Conservation (phyloP, 106 monocot species). For the Narthecium ossifragum region DNA sequence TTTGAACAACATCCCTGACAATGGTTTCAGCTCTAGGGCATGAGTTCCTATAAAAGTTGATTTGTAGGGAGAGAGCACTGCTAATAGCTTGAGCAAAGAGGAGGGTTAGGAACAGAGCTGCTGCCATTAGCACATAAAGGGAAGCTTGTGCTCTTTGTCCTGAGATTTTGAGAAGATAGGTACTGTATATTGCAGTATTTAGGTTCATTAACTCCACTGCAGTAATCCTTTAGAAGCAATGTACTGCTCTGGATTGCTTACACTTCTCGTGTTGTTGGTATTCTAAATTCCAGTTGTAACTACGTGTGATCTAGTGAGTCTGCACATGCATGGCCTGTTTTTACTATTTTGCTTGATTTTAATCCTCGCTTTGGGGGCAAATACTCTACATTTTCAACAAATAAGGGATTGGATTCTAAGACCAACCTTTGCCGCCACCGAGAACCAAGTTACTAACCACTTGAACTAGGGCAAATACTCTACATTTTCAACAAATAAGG, state of each 20-base stretch:
- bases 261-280: slow-evolving; percentile 3
- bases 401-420: too few species aligned
- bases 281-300: neutral
- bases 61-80: slow-evolving; percentile 13
- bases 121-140: slow-evolving; percentile 7
- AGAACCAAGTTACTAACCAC: too few species aligned
- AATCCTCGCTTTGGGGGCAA: too few species aligned
- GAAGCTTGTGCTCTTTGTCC: neutral
- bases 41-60: slow-evolving; percentile 35
- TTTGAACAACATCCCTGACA: slow-evolving; percentile 20
- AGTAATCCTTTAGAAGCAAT: neutral
- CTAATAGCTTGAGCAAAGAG: neutral
- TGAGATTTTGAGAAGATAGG: neutral
- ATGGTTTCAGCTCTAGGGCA: slow-evolving; percentile 39
- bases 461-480: too few species aligned
- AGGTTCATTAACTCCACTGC: neutral
- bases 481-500: too few species aligned
- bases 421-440: too few species aligned
- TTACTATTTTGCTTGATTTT: too few species aligned
- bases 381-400: too few species aligned
- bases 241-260: neutral
- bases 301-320: neutral
- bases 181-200: neutral
- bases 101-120: neutral
- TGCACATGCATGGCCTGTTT: too few species aligned